A percentile compares a stretch with the other conserved stretches of the same genome.
Evolutionary conservation across 179 eudicot species (phyloP).

Genomic region (Vitellaria paradoxa): DNA sequence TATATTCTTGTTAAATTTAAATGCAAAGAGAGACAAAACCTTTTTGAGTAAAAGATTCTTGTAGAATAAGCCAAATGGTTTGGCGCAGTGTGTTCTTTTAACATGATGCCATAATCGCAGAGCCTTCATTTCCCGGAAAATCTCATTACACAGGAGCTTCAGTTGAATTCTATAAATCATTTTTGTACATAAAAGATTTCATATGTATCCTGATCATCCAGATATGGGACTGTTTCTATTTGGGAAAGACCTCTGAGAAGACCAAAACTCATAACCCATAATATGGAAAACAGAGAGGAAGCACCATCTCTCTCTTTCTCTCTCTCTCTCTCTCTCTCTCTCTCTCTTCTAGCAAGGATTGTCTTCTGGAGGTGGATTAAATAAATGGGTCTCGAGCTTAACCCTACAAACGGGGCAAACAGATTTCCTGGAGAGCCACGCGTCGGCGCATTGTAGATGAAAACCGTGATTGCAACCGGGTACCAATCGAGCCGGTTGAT

Average conservation of each 20-base stretch:
- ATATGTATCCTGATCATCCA: too few relatives aligned
- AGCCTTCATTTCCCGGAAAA: too few relatives aligned
- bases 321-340: neutral
- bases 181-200: too few relatives aligned
- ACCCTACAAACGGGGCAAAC: conserved; percentile 74
- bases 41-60: too few relatives aligned
- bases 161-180: too few relatives aligned
- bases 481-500: conserved; percentile 60
- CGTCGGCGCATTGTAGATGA: conserved; percentile 64
- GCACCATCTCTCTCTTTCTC: neutral
- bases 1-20: too few relatives aligned
- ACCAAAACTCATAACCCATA: neutral
- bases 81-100: too few relatives aligned
- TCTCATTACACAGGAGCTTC: too few relatives aligned
- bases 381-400: conserved; percentile 48
- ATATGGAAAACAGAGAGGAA: neutral
- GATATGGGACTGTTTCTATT: too few relatives aligned
- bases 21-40: too few relatives aligned
- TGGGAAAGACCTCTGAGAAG: neutral
- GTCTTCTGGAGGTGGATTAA: conserved; percentile 24
- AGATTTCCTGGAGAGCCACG: conserved; percentile 60
- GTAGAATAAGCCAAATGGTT: too few relatives aligned
- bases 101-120: too few relatives aligned
- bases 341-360: conserved; percentile 40
- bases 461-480: conserved; percentile 93